phyloP scores from a whole-genome alignment of 2,329 filamentous ascomycete genomes.

The Aureobasidium subglaciale region DNA sequence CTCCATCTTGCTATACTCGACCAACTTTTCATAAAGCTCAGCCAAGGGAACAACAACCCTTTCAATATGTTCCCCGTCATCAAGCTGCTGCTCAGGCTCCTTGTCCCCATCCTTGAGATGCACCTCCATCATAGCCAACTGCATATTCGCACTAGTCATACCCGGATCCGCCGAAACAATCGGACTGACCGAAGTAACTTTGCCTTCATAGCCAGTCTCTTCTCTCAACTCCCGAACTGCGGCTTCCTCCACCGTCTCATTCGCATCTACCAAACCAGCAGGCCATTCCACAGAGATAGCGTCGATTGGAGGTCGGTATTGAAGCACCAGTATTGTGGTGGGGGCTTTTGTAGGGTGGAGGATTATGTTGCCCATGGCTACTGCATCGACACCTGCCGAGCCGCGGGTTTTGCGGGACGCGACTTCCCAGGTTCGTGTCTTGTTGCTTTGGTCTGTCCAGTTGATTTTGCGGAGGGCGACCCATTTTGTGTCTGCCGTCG shows the following conservation, averaged over 20 bases:
- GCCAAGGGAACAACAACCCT: slow-evolving; percentile 49
- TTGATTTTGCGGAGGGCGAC: slow-evolving; percentile 9
- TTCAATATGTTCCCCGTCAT: slow-evolving; percentile 56
- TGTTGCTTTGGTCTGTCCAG: slow-evolving; percentile 32
- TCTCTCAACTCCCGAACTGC: slow-evolving; percentile 53
- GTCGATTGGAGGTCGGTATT: slow-evolving; percentile 53
- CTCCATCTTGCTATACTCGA: slow-evolving; percentile 39
- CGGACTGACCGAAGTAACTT: slow-evolving; percentile 45
- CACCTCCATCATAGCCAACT: slow-evolving; percentile 54
- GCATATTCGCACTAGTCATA: slow-evolving; percentile 29
- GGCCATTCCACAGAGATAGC: slow-evolving; percentile 54
- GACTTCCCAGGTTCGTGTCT: slow-evolving; percentile 43
- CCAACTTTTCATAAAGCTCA: slow-evolving; percentile 50
- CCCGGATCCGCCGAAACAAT: slow-evolving; percentile 56
- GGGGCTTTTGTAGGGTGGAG: slow-evolving; percentile 39
- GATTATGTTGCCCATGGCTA: slow-evolving; percentile 50
- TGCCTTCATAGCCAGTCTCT: slow-evolving; percentile 57
- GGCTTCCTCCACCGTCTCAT: slow-evolving; percentile 49
- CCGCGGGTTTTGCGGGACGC: slow-evolving; percentile 46
- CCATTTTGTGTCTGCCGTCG: slow-evolving; percentile 14
- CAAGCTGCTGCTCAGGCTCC: slow-evolving; percentile 50
- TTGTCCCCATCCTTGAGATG: slow-evolving; percentile 42
- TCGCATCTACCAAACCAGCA: slow-evolving; percentile 51
- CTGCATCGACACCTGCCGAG: slow-evolving; percentile 52
- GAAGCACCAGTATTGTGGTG: slow-evolving; percentile 50